These are phyloP conservation scores for Amoeboaphelidium occidentale DNA, from an alignment of 371 early-diverging fungal genomes.

Conservation along the genomic window DNA sequence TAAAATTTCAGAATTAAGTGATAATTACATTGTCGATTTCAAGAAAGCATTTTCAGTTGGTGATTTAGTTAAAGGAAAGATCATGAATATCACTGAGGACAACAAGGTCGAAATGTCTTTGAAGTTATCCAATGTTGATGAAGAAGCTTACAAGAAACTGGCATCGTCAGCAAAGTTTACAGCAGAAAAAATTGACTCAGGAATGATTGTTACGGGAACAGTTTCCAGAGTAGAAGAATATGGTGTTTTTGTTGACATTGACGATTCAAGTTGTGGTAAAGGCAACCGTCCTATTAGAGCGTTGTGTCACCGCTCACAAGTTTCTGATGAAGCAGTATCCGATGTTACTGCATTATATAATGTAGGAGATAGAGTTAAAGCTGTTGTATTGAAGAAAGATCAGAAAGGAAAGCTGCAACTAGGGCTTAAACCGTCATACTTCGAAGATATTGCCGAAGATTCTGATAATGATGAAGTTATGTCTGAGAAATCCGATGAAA, in stretches of 20 bases:
- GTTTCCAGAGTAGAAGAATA: slow-evolving; percentile 31
- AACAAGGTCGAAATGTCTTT: slow-evolving; percentile 34
- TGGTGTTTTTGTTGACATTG: slow-evolving; percentile 43
- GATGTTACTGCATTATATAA: slow-evolving; percentile 22
- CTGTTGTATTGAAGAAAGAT: slow-evolving; percentile 34
- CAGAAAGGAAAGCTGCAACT: slow-evolving; percentile 31
- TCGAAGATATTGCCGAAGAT: slow-evolving; percentile 7
- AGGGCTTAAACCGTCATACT: slow-evolving; percentile 50
- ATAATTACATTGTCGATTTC: slow-evolving; percentile 61
- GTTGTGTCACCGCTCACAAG: slow-evolving; percentile 41
- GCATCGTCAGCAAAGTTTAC: not conserved
- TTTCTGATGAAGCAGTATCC: slow-evolving; percentile 14
- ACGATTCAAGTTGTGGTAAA: slow-evolving; percentile 11
- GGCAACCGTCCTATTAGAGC: slow-evolving; percentile 21
- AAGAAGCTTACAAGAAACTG: not conserved
- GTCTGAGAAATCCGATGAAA: not conserved
- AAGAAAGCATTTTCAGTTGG: slow-evolving; percentile 36
- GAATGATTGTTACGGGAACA: slow-evolving; percentile 36
- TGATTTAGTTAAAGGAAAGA: slow-evolving; percentile 39
- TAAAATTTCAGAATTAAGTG: slow-evolving; percentile 61
- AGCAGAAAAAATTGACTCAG: slow-evolving; percentile 25
- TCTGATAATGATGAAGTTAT: slow-evolving; percentile 13
- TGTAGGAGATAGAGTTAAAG: slow-evolving; percentile 46
- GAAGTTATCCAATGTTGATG: slow-evolving; percentile 16
- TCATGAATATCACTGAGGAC: slow-evolving; percentile 17